Evolutionary conservation across 176 grass and related monocot genomes (phyloP).

Genomic region (Bromus sterilis): DNA sequence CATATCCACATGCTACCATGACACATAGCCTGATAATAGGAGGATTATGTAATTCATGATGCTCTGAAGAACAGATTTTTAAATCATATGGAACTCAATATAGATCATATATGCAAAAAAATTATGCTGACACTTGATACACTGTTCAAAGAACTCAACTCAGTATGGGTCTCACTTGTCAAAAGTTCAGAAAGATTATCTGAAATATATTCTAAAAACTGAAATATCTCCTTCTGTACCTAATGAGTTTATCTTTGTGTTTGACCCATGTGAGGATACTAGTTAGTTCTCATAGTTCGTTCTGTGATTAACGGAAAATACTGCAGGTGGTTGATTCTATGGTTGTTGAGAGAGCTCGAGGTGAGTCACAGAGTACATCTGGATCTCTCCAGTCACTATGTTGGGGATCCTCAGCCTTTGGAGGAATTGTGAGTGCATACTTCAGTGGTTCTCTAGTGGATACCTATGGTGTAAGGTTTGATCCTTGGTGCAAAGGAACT

Average conservation of each 20-base stretch:
- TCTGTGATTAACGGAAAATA: constrained; percentile 17
- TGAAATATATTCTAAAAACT: not conserved
- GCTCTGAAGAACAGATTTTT: not conserved
- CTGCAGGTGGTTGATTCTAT: constrained; percentile 92
- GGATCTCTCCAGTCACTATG: constrained; percentile 96
- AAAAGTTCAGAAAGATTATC: not conserved
- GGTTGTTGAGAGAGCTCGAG: constrained; percentile 97
- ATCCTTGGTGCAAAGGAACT: not conserved
- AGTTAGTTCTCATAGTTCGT: constrained; percentile 6
- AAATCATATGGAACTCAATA: not conserved
- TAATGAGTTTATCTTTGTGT: not conserved
- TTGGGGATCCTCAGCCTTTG: constrained; percentile 94
- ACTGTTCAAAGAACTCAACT: not conserved
- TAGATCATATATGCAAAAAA: not conserved
- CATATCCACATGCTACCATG: not conserved
- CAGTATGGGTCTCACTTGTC: not conserved
- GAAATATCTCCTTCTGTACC: not conserved
- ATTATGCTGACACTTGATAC: not conserved
- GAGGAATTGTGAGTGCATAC: constrained; percentile 87
- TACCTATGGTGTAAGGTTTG: constrained; percentile 88
- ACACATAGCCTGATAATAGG: not conserved
- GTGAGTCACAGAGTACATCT: constrained; percentile 87
- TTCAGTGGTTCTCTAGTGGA: constrained; percentile 91
- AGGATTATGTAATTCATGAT: not conserved
- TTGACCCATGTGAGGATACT: not conserved